Conservation (phyloP, 2,329 filamentous ascomycete species). For the Verticillium zaregamsianum region DNA sequence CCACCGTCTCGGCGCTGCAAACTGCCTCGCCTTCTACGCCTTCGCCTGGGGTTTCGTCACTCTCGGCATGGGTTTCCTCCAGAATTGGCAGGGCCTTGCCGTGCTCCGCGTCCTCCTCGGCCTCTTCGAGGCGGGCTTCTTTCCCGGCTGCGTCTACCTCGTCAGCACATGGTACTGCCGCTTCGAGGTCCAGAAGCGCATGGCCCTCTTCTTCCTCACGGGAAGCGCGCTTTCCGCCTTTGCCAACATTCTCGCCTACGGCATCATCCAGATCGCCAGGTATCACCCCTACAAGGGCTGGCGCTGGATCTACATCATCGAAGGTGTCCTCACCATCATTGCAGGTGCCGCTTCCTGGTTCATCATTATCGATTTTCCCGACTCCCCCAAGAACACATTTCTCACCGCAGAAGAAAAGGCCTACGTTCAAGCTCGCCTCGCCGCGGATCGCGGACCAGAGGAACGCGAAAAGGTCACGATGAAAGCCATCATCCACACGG, state of each 20-base stretch:
- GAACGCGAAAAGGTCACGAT: constrained; percentile 12
- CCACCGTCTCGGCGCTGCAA: constrained; percentile 22
- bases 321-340: constrained; percentile 29
- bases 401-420: constrained; percentile 32
- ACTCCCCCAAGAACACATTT: constrained; percentile 33
- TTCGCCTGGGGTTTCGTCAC: constrained; percentile 26
- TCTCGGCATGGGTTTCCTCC: constrained; percentile 24
- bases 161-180: constrained; percentile 31
- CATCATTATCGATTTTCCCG: constrained; percentile 43
- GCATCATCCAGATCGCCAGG: constrained; percentile 32
- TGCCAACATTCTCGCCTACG: constrained; percentile 17
- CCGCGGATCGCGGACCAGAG: constrained; percentile 13
- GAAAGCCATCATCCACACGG: constrained; percentile 12
- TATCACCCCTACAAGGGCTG: constrained; percentile 12
- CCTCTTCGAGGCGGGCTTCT: constrained; percentile 40
- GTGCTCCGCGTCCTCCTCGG: constrained; percentile 34
- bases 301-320: constrained; percentile 44
- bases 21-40: constrained; percentile 22
- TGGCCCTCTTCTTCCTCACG: constrained; percentile 31
- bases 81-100: constrained; percentile 20
- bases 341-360: constrained; percentile 26
- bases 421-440: constrained; percentile 21
- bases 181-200: constrained; percentile 30
- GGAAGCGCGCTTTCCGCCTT: constrained; percentile 21
- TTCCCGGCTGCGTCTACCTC: constrained; percentile 39